A percentile compares a stretch with the other conserved stretches of the same genome.
Evolutionary conservation across 73 alveolate genomes (phyloP).

Genomic region (Paramecium tetraurelia): DNA sequence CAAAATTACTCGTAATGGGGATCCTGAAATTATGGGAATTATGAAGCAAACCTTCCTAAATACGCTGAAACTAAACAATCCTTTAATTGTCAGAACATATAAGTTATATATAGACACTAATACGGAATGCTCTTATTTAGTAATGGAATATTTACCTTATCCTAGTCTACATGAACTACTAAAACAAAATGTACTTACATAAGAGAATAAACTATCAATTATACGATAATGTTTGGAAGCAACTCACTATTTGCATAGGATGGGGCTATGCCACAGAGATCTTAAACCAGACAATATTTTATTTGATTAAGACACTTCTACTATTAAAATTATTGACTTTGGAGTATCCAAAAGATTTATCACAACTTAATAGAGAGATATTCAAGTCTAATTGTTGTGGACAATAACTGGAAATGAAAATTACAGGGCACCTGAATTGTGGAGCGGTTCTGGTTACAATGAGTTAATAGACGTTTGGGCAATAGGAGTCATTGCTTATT

Average conservation of each 20-base stretch:
- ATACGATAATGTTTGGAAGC: slow-evolving; percentile 55
- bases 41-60: slow-evolving; percentile 29
- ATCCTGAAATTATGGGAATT: slow-evolving; percentile 46
- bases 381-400: slow-evolving; percentile 14
- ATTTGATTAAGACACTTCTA: not conserved
- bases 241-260: slow-evolving; percentile 16
- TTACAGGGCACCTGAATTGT: slow-evolving; percentile 92
- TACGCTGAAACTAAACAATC: not conserved
- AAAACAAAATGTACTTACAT: not conserved
- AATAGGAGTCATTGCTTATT: slow-evolving; percentile 74
- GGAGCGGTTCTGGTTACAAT: slow-evolving; percentile 78
- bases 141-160: slow-evolving; percentile 50
- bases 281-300: slow-evolving; percentile 61
- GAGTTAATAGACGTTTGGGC: slow-evolving; percentile 93
- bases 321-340: slow-evolving; percentile 61
- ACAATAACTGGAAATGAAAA: slow-evolving; percentile 82
- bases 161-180: slow-evolving; percentile 36
- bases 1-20: slow-evolving; percentile 14
- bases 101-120: slow-evolving; percentile 10
- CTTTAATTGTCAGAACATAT: not conserved
- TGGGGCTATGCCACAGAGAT: slow-evolving; percentile 59
- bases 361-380: not conserved
- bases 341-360: slow-evolving; percentile 51
- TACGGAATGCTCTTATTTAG: not conserved
- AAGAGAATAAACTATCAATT: not conserved